Percentiles rank a stretch among this genome's conserved stretches.
Evolutionary conservation across 1,284 basidiomycete species (phyloP).

Genomic region (Volvariella surrecta): DNA sequence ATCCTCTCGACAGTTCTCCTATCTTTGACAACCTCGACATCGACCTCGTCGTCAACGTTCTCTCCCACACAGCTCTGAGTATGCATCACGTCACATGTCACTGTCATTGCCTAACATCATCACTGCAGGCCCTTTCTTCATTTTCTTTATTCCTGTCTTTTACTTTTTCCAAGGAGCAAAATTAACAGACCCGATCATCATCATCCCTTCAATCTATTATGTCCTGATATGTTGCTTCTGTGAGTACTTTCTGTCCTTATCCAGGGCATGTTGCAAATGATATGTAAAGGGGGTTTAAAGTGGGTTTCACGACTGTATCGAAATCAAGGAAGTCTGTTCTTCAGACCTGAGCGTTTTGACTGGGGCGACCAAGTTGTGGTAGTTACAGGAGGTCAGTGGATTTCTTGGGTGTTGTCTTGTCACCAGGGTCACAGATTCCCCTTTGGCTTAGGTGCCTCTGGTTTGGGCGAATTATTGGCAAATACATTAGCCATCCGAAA

Average conservation of each 20-base stretch:
- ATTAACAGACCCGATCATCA: constrained; percentile 40
- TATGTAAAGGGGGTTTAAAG: constrained; percentile 47
- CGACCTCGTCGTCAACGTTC: constrained; percentile 69
- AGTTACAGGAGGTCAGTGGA: constrained; percentile 73
- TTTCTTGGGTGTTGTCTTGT: too few relatives aligned
- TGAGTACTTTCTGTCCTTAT: constrained; percentile 28
- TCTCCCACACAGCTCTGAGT: constrained; percentile 74
- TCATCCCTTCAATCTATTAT: constrained; percentile 45
- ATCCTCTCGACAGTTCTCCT: constrained; percentile 16
- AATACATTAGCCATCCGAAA: constrained; percentile 76
- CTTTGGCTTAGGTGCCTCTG: constrained; percentile 61
- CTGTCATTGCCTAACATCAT: constrained; percentile 5
- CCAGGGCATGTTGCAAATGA: neutral
- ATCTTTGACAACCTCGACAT: constrained; percentile 62
- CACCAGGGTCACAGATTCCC: constrained; percentile 2
- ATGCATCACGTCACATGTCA: constrained; percentile 17
- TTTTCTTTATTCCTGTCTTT: constrained; percentile 68
- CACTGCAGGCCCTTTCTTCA: constrained; percentile 68
- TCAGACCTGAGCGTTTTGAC: constrained; percentile 50
- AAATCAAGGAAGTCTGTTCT: constrained; percentile 60
- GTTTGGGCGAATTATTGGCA: constrained; percentile 81
- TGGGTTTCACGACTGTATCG: constrained; percentile 67
- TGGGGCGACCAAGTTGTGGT: constrained; percentile 86
- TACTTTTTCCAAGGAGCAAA: constrained; percentile 61
- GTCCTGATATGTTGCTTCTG: constrained; percentile 52